Base-by-base conservation (phyloP, 441 rosid genomes). In the Eruca vesicaria region DNA sequence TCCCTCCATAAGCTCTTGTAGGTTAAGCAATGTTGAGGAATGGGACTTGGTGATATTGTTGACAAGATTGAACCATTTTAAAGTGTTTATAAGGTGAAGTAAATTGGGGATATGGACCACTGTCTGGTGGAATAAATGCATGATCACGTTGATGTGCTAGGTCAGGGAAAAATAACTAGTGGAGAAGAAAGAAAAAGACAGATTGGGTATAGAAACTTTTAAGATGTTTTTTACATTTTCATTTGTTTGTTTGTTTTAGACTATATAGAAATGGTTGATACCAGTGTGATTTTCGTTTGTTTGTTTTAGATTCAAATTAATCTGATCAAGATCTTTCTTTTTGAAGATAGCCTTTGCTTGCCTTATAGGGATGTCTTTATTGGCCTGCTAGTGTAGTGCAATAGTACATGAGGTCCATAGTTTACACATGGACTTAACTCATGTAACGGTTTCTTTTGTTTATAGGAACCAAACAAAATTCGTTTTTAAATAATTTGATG, bases 1-100 rank as follows among this genome's bases (percentile, higher is more conserved):
- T 33, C 82, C 45, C 45, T 84, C 85, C 88, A 85, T 81, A 14
- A 32, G 64, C 50, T 12, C 72, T 72, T 35, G 35, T 71, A 74
- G 20, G 77, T 66, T 75, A 58, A 76, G 38, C 77, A 74, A 65
- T 55, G 68, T 81, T 71, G 75, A 68, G 67, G 73, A 66, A 73
- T 75, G 73, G 23, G 55, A 70, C 67, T 71, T 77, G 63, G n/a
- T 66, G 77, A 72, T 80, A 56, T 72, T 50, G 32, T 45, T 73
- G 68, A 69, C 11, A 56, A 6, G 26, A 19, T 31, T 18, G 69
- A 50, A 59, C 69, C 20, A 19, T 72, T 52, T 67, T 72, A 6
- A 67, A 73, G 77, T 56, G 73, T 53, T 66, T 59, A 36, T 35
- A 72, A 66, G 73, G 74, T 61, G 78, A 78, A 78, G 66, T 45